Evolutionary conservation across 2,329 filamentous ascomycete species (phyloP).

Genomic region (Trichoderma koningiopsis): DNA sequence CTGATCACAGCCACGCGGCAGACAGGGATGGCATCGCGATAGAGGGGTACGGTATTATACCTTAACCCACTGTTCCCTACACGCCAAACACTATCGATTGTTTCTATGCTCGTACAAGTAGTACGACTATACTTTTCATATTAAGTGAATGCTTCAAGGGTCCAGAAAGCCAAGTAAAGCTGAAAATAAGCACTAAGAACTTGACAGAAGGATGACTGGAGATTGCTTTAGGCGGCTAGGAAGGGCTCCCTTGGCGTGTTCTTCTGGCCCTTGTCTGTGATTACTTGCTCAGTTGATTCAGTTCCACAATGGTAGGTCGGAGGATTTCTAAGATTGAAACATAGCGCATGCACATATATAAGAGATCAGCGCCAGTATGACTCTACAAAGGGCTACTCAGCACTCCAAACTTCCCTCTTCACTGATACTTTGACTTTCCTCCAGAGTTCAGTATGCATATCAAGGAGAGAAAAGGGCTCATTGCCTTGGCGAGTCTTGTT

Average conservation of each 20-base stretch:
- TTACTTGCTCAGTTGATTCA: not conserved
- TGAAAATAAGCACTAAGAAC: not conserved
- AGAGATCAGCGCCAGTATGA: not conserved
- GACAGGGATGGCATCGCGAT: not conserved
- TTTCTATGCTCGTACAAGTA: not conserved
- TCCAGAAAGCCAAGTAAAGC: not conserved
- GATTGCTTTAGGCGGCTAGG: not conserved
- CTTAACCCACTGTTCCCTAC: not conserved
- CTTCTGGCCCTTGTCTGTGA: not conserved
- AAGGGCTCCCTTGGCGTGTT: not conserved
- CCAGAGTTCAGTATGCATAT: not conserved
- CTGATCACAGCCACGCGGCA: not conserved
- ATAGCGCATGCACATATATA: not conserved
- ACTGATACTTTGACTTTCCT: not conserved
- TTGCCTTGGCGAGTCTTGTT: not conserved
- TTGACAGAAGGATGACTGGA: not conserved
- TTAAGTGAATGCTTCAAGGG: not conserved
- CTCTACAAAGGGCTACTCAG: not conserved
- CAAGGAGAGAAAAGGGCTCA: not conserved
- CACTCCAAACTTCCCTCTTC: not conserved
- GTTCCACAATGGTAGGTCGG: not conserved
- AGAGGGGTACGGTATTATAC: not conserved
- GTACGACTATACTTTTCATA: not conserved
- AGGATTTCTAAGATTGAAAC: not conserved
- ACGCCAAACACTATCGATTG: no score